Evolutionary conservation across 2,329 filamentous ascomycete species (phyloP), one percentile per base, ranked within the genome.

Genomic region (Trichoderma oligosporum): DNA sequence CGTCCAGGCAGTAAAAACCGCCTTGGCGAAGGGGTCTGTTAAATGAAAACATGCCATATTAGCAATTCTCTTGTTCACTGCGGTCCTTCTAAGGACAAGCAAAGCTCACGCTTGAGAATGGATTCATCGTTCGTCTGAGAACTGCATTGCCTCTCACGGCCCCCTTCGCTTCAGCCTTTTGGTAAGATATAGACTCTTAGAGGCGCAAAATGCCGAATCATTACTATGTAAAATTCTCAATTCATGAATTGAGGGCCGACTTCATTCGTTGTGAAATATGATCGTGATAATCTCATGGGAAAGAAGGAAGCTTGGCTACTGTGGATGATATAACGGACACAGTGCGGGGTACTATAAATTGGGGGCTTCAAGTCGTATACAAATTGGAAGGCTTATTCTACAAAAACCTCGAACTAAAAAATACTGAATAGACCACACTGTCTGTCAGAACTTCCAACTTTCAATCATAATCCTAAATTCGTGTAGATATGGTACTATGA

Each of bases 21-120:
- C 59, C 72, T 68, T 18, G 74, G 72, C 6, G 71, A 68, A 4
- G 73, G 71, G 31, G 74, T 76, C 74, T 76, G 44, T 11, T 7
- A 22, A 16, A 24, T 16, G n/a, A n/a, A n/a, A n/a, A 9, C 33
- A 3, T 20, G 18, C 5, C 7, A 7, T 16, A 35, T 45, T 7
- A 35, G 31, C 5, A 36, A 0, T 38, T 16, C 6, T 27, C 12
- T 47, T 44, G 5, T 29, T 14, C 8, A 18, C 14, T 7, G n/a
- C 18, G 45, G 12, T 6, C 9, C 11, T 3, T 29, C 1, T 12
- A 14, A 11, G 4, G 29, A 20, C 3, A 12, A 18, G n/a, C 11
- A 12, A 16, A 18, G 25, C 60, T 58, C 35, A 61, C 60, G 25
- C 55, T 61, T 4, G 58, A 42, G 12, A 39, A 52, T 7, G 55